Conservation (phyloP, 192 early-diverging fungal genomes). For the Piromyces finnis region DNA sequence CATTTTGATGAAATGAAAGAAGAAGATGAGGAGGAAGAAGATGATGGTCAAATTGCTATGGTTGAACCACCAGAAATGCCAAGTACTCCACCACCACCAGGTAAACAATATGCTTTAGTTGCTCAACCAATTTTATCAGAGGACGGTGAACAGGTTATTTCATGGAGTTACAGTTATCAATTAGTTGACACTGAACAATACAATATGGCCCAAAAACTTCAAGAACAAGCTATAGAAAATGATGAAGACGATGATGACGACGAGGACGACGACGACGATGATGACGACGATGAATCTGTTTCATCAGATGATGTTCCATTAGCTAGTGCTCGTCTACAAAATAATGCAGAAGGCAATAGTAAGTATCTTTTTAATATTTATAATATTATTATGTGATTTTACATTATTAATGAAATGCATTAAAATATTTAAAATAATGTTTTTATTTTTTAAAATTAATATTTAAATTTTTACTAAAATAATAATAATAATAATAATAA, state of each 20-base stretch:
- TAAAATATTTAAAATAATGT: too few species aligned
- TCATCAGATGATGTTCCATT: neutral
- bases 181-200: neutral
- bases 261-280: neutral
- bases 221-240: neutral
- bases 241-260: neutral
- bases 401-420: too few species aligned
- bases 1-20: neutral
- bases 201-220: neutral
- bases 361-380: too few species aligned
- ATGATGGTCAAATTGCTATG: neutral
- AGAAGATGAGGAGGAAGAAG: neutral
- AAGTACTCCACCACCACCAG: neutral
- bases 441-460: too few species aligned
- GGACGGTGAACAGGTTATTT: neutral
- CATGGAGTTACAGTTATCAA: neutral
- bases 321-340: neutral
- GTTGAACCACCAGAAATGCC: neutral
- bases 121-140: neutral
- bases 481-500: too few species aligned
- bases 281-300: neutral
- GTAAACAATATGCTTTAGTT: neutral
- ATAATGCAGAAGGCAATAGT: neutral
- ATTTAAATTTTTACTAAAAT: too few species aligned
- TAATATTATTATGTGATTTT: too few species aligned